phyloP scores from a whole-genome alignment of 2,329 filamentous ascomycete genomes.

The Fusarium nematophilum region DNA sequence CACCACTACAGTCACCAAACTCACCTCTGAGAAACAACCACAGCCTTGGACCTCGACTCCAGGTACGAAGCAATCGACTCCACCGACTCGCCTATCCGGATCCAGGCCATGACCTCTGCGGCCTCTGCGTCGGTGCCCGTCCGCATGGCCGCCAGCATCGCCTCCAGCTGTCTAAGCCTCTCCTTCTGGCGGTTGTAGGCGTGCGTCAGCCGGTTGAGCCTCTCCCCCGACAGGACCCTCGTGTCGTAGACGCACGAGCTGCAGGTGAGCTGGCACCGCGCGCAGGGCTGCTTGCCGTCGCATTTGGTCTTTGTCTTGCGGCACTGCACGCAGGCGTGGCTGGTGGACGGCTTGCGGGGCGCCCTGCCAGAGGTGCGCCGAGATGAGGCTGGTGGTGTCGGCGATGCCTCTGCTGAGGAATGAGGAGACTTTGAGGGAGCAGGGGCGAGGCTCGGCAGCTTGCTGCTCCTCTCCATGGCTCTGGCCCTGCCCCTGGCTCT shows the following conservation, averaged over 20 bases:
- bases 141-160: conserved; percentile 19
- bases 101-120: conserved; percentile 23
- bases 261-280: conserved; percentile 3
- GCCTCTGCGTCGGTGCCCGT: conserved; percentile 12
- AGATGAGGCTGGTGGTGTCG: not conserved
- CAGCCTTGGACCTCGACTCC: conserved; percentile 5
- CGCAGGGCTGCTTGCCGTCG: conserved; percentile 18
- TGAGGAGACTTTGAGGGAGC: conserved; percentile 3
- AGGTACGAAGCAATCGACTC: conserved; percentile 23
- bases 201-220: conserved; percentile 12
- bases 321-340: conserved; percentile 14
- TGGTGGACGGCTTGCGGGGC: conserved; percentile 14
- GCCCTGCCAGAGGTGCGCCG: not conserved
- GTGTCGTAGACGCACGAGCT: conserved; percentile 20
- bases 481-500: not conserved
- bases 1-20: not conserved
- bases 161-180: conserved; percentile 20
- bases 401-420: not conserved
- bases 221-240: conserved; percentile 15
- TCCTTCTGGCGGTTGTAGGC: conserved; percentile 21
- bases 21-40: conserved; percentile 9
- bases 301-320: conserved; percentile 26
- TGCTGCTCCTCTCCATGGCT: conserved; percentile 13
- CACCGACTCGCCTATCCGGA: conserved; percentile 20
- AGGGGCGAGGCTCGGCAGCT: conserved; percentile 16